Percentiles rank a stretch among this genome's conserved stretches.
Evolutionary conservation across 2,329 filamentous ascomycete species (phyloP).

Genomic region (Beauveria asiatica): DNA sequence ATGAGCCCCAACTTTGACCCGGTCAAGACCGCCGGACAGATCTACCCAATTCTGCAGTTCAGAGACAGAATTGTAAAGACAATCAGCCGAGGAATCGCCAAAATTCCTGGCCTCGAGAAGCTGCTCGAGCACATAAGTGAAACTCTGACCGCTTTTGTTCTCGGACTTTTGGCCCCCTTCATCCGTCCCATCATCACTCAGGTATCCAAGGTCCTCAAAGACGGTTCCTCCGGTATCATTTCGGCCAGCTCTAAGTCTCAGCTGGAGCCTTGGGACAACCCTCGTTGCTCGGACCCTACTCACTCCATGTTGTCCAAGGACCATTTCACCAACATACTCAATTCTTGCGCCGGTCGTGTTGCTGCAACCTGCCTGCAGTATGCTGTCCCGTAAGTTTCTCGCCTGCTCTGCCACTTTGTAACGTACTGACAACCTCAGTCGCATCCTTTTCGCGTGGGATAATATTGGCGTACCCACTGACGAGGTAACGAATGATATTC

Average conservation of each 20-base stretch:
- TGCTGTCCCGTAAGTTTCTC: slow-evolving; percentile 57
- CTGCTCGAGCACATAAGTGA: slow-evolving; percentile 93
- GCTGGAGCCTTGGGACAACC: slow-evolving; percentile 72
- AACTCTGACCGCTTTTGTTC: slow-evolving; percentile 81
- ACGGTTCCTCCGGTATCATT: slow-evolving; percentile 67
- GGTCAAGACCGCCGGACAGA: slow-evolving; percentile 66
- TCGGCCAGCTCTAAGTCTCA: slow-evolving; percentile 63
- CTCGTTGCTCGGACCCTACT: slow-evolving; percentile 66
- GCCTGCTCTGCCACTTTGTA: neutral
- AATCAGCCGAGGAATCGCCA: slow-evolving; percentile 78
- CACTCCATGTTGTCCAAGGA: slow-evolving; percentile 74
- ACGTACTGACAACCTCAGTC: slow-evolving; percentile 30
- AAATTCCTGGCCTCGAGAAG: slow-evolving; percentile 82
- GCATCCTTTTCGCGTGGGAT: slow-evolving; percentile 88
- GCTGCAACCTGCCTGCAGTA: slow-evolving; percentile 75
- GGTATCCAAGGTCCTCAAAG: slow-evolving; percentile 76
- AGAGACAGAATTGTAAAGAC: slow-evolving; percentile 86
- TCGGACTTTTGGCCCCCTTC: slow-evolving; percentile 86
- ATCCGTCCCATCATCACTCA: slow-evolving; percentile 84
- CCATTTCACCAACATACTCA: slow-evolving; percentile 72
- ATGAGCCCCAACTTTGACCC: slow-evolving; percentile 72
- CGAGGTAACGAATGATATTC: slow-evolving; percentile 73
- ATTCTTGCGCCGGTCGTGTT: slow-evolving; percentile 66
- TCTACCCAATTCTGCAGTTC: slow-evolving; percentile 92
- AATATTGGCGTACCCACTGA: slow-evolving; percentile 74